phyloP scores from a whole-genome alignment of 202 grass and related monocot genomes.

The Schoenoplectus triqueter region DNA sequence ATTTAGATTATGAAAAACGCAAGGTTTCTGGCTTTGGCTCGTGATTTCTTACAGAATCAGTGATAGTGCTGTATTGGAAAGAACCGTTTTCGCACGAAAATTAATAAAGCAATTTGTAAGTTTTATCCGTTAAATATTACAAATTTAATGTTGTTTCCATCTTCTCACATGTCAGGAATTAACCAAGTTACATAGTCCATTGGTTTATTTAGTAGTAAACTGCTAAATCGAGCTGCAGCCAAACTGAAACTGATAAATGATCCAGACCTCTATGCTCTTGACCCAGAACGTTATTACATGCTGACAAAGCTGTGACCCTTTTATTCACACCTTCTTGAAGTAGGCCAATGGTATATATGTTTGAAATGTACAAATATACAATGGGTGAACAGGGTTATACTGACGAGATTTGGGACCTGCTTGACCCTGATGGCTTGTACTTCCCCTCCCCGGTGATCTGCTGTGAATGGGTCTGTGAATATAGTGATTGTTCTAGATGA shows the following conservation, averaged over 20 bases:
- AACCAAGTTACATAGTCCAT: background rate
- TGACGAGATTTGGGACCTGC: constrained; percentile 64
- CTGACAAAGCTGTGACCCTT: constrained; percentile 88
- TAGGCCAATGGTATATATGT: constrained; percentile 67
- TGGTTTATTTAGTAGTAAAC: no score
- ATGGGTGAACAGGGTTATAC: constrained; percentile 76
- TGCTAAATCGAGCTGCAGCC: background rate
- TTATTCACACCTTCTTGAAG: constrained; percentile 59
- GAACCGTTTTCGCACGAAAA: no score
- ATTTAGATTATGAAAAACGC: no score
- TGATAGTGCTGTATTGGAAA: no score
- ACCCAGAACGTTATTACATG: constrained; percentile 24
- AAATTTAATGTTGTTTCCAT: no score
- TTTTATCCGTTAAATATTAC: no score
- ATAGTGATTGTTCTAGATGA: constrained; percentile 80
- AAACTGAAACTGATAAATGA: background rate
- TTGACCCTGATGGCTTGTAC: constrained; percentile 81
- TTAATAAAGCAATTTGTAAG: no score
- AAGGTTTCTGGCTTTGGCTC: no score
- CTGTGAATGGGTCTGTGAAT: constrained; percentile 62
- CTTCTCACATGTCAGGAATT: background rate
- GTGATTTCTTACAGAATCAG: no score
- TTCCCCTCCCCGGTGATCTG: constrained; percentile 73
- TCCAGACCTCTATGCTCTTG: background rate
- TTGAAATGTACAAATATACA: constrained; percentile 88